Evolutionary conservation across 495 filamentous ascomycete genomes (phyloP), one percentile per base, ranked within the genome.

Genomic region (Acidiella bohemica): DNA sequence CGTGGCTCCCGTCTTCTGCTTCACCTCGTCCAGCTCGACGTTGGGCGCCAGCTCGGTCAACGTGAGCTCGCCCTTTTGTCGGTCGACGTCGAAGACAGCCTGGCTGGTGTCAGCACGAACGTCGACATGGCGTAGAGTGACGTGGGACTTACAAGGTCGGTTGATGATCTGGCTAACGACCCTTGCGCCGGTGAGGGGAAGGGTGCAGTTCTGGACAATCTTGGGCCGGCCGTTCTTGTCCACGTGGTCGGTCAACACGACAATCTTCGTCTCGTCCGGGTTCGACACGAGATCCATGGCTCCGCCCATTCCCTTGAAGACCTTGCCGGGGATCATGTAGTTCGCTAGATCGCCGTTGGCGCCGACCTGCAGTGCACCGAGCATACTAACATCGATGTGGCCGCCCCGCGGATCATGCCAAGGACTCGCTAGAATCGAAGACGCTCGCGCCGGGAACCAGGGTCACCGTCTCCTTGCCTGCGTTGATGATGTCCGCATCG

Each of bases 41-140:
- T 83, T 83, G 16, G 86, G 80, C 16, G 84, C 84, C 44, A 93
- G 67, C 70, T 95, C 87, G 31, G 83, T 66, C 35, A 95, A 63
- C 6, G 78, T 92, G 47, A 94, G 62, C 6, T 32, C 52, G 2
- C 85, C 87, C 28, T 78, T 67, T 22, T 70, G 65, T 53, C 85
- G 79, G 58, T 95, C 81, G 27, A 94, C 85, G 50, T 93, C 80
- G 51, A 95, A 94, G 2, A 95, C 87, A 42, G 72, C 80, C 45
- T 94, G 66, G 43, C 94, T 87, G 0, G 87, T 95, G n/a, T n/a
- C n/a, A n/a, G n/a, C n/a, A n/a, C n/a, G n/a, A n/a, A n/a, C n/a
- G n/a, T n/a, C n/a, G n/a, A n/a, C n/a, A n/a, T n/a, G n/a, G n/a
- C n/a, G n/a, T n/a, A n/a, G n/a, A n/a, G n/a, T n/a, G n/a, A n/a